These are phyloP conservation scores for Saturnispora serradocipensis DNA, from an alignment of 805 yeast species.

Conservation along the genomic window DNA sequence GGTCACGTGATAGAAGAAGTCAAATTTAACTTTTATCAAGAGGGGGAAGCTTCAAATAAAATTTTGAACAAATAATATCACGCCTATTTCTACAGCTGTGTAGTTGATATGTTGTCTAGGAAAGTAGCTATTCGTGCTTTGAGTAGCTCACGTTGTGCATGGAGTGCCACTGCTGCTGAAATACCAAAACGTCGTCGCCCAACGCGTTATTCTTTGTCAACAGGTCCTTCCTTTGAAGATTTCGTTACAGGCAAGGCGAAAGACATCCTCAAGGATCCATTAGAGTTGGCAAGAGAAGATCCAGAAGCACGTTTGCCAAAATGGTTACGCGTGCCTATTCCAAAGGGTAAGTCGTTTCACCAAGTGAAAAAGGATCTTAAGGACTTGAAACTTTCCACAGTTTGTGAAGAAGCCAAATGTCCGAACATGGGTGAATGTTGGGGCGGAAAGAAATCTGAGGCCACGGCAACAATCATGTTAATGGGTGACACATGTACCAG, in stretches of 20 bases:
- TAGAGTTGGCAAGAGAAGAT: slow-evolving; percentile 61
- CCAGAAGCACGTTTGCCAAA: slow-evolving; percentile 70
- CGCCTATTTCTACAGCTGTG: background rate
- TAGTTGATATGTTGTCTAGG: background rate
- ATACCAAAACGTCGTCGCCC: slow-evolving; percentile 19
- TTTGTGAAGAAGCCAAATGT: slow-evolving; percentile 97
- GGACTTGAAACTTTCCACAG: slow-evolving; percentile 85
- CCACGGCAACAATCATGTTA: slow-evolving; percentile 95
- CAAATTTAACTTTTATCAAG: background rate
- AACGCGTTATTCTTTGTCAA: slow-evolving; percentile 53
- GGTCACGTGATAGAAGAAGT: background rate
- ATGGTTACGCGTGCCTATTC: slow-evolving; percentile 94
- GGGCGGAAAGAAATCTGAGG: slow-evolving; percentile 94
- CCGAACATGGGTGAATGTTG: slow-evolving; percentile 99
- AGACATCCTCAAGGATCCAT: slow-evolving; percentile 58
- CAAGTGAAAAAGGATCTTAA: slow-evolving; percentile 77
- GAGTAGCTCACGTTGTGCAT: background rate
- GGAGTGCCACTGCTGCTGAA: background rate
- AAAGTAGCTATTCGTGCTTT: background rate
- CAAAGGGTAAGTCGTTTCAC: slow-evolving; percentile 83
- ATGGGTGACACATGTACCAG: slow-evolving; percentile 98
- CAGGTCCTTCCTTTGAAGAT: slow-evolving; percentile 92
- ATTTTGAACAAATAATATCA: background rate
- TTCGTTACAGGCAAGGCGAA: slow-evolving; percentile 78
- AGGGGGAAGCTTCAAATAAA: background rate